Base-by-base conservation (phyloP, 2,329 filamentous ascomycete genomes). In the Colletotrichum incanum region DNA sequence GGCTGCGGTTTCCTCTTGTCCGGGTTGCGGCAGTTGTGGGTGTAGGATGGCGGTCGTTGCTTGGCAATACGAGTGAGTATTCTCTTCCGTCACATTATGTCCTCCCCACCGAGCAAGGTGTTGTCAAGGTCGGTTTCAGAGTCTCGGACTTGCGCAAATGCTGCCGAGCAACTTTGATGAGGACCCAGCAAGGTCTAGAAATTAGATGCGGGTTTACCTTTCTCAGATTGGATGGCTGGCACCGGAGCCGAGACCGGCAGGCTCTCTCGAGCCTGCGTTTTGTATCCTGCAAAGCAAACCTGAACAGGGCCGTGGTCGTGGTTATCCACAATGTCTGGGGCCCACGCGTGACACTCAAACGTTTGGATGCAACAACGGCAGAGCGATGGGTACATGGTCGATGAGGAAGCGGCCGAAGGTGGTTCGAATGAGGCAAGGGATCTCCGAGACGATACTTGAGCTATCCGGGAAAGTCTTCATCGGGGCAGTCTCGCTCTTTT, bases 21-120 rank as follows among this genome's bases (percentile, higher is more conserved):
- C 54, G 65, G 59, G 65, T 62, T 71, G 61, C 71, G 67, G 71
- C 61, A 73, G 66, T 73, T 62, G 67, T 61, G 67, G 67, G 55
- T 49, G 59, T 45, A 47, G 43, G 58, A 58, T 9, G 70, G 56
- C 66, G 52, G 66, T 31, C 55, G 52, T 54, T 72, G 26, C 67
- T 72, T 72, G 70, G 70, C 70, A 58, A 54, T 28, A 52, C 56
- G 18, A 37, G 8, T 41, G 18, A 37, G 8, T 41, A 43, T 54
- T 69, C 54, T 60, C 34, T 64, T 54, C 50, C 45, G 68, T 71
- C 69, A 69, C 65, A 54, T 52, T 59, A 39, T 34, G 60, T 45
- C 34, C 31, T 55, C 31, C 47, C n/a, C 7, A 18, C n/a, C 41
- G 18, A 16, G 18, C n/a, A n/a, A 45, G 45, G 47, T 28, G 37